Conservation (phyloP, 163 green algal genomes). For the Scenedesmus sp. region DNA sequence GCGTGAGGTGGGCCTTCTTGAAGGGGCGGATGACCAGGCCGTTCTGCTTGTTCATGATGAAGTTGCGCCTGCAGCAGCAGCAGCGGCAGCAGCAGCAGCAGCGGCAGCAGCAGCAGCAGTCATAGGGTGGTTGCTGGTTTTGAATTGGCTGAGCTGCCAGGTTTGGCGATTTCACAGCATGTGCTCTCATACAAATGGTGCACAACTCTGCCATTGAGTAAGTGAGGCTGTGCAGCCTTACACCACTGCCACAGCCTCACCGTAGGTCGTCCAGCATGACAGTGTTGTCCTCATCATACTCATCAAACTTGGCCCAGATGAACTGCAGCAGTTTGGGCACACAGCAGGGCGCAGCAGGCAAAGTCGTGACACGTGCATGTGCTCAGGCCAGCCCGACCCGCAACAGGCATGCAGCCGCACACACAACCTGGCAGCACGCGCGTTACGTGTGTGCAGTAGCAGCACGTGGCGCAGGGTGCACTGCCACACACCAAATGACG, state of each 20-base stretch:
- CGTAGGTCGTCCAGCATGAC: constrained; percentile 98
- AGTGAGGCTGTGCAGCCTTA: no score
- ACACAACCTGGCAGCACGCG: no score
- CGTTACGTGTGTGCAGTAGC: no score
- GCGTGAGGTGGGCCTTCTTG: constrained; percentile 73
- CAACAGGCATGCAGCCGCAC: neutral
- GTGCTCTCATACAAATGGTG: no score
- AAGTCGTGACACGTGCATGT: neutral
- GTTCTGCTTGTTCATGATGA: constrained; percentile 95
- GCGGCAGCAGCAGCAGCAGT: neutral
- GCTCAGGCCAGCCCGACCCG: no score
- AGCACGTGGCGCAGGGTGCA: constrained; percentile 63
- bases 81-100: neutral
- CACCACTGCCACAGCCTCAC: constrained; percentile 24
- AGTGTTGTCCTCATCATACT: constrained; percentile 91
- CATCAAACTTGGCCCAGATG: constrained; percentile 87
- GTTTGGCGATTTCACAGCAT: no score
- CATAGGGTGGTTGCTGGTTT: neutral
- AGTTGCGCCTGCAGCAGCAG: constrained; percentile 83
- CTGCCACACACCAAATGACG: constrained; percentile 58
- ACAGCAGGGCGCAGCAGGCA: neutral
- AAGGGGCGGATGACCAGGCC: constrained; percentile 95
- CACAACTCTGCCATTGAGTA: no score
- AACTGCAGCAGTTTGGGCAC: constrained; percentile 39
- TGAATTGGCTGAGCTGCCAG: no score